Conservation (phyloP, 306 rosid species). For the Cicer arietinum region DNA sequence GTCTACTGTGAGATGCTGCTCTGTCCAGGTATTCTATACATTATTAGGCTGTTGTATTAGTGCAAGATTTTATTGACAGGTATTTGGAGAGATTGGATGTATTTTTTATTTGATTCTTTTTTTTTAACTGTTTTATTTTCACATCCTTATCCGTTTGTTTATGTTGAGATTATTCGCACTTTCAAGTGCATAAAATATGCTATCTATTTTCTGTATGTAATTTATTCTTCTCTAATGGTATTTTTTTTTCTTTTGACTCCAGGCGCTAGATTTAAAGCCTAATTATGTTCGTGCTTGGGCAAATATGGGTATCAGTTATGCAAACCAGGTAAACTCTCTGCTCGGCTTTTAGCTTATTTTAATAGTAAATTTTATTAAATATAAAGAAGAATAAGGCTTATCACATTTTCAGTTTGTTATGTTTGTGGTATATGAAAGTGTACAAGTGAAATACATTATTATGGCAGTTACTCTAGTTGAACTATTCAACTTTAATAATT, state of each 20-base stretch:
- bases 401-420: slow-evolving; percentile 8
- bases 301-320: slow-evolving; percentile 98
- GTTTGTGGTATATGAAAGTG: slow-evolving; percentile 6
- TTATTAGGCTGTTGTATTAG: not conserved
- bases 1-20: not conserved
- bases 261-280: slow-evolving; percentile 99
- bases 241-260: slow-evolving; percentile 31
- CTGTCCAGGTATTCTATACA: not conserved
- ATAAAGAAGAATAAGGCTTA: slow-evolving; percentile 14
- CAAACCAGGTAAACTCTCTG: slow-evolving; percentile 76
- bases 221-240: slow-evolving; percentile 32
- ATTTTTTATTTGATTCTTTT: slow-evolving; percentile 1
- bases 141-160: not conserved
- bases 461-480: not conserved
- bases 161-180: not conserved
- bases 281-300: slow-evolving; percentile 99
- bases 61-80: not conserved
- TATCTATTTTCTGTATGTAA: slow-evolving; percentile 2
- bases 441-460: not conserved
- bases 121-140: slow-evolving; percentile 17
- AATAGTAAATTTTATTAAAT: slow-evolving; percentile 21
- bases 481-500: slow-evolving; percentile 1
- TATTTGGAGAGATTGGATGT: not conserved
- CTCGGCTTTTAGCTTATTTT: slow-evolving; percentile 29
- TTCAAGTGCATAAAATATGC: slow-evolving; percentile 12